These are phyloP conservation scores for Rosa persica DNA, from an alignment of 306 rosid species.

Conservation along the genomic window DNA sequence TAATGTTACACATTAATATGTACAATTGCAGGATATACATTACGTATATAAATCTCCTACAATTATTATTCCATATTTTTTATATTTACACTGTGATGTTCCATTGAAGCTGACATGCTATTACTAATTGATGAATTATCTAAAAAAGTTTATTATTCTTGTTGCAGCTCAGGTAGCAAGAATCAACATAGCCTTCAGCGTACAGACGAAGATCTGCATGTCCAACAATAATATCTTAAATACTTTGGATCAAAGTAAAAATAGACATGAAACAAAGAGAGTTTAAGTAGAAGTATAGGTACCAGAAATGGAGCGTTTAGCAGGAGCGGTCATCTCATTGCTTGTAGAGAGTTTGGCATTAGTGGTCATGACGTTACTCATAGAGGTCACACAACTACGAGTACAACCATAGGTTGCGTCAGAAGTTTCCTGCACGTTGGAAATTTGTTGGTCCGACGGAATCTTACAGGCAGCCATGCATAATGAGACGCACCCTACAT, in stretches of 20 bases:
- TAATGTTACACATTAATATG: too few species aligned
- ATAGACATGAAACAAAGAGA: neutral
- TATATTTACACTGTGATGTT: neutral
- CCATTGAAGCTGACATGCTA: neutral
- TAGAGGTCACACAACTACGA: neutral
- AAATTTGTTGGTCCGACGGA: neutral
- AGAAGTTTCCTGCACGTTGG: neutral
- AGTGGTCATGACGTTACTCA: neutral
- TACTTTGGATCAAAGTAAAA: too few species aligned
- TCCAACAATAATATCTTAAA: neutral
- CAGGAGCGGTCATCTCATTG: neutral
- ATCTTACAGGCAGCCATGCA: neutral
- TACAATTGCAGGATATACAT: too few species aligned
- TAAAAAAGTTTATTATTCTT: neutral
- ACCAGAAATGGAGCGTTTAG: neutral
- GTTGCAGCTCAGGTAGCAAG: neutral
- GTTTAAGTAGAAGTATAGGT: neutral
- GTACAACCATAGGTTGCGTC: neutral
- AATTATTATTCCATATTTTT: too few species aligned
- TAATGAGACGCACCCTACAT: neutral
- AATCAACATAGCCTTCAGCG: neutral
- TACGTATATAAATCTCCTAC: neutral
- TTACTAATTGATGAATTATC: too few species aligned
- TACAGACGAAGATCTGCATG: neutral
- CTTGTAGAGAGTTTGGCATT: neutral